phyloP scores from a whole-genome alignment of 805 yeast species.

The Wickerhamomyces rabaulensis region DNA sequence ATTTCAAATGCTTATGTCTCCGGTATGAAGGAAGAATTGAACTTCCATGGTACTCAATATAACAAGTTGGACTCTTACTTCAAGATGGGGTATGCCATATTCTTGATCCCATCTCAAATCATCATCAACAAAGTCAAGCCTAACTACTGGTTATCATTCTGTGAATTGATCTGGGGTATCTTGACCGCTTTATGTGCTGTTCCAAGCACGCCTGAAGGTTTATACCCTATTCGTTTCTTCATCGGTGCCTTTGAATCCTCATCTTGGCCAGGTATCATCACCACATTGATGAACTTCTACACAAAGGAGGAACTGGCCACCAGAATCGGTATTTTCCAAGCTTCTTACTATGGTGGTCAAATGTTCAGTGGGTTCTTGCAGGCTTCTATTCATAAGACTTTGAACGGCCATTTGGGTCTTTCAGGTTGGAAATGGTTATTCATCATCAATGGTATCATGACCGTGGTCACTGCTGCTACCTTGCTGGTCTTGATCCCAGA shows the following conservation, averaged over 20 bases:
- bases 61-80: constrained; percentile 46
- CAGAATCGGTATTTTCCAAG: constrained; percentile 23
- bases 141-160: constrained; percentile 39
- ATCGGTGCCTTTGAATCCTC: constrained; percentile 68
- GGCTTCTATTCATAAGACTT: constrained; percentile 24
- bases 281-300: constrained; percentile 31
- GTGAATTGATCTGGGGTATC: constrained; percentile 66
- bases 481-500: constrained; percentile 36
- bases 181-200: constrained; percentile 51
- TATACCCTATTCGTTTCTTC: constrained; percentile 60
- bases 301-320: constrained; percentile 30
- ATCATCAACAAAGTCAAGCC: constrained; percentile 53
- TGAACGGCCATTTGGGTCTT: constrained; percentile 5
- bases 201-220: constrained; percentile 23
- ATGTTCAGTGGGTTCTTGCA: constrained; percentile 35
- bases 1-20: constrained; percentile 51
- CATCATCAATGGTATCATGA: constrained; percentile 14
- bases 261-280: constrained; percentile 39
- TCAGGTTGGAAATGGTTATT: constrained; percentile 13
- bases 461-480: constrained; percentile 23
- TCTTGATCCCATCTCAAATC: constrained; percentile 63
- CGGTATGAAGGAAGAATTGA: constrained; percentile 37
- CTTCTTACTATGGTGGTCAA: constrained; percentile 9
- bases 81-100: constrained; percentile 57
- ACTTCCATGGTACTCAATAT: constrained; percentile 19